Evolutionary conservation across 2,329 filamentous ascomycete genomes (phyloP).

Genomic region (Pseudopyricularia cyperi): DNA sequence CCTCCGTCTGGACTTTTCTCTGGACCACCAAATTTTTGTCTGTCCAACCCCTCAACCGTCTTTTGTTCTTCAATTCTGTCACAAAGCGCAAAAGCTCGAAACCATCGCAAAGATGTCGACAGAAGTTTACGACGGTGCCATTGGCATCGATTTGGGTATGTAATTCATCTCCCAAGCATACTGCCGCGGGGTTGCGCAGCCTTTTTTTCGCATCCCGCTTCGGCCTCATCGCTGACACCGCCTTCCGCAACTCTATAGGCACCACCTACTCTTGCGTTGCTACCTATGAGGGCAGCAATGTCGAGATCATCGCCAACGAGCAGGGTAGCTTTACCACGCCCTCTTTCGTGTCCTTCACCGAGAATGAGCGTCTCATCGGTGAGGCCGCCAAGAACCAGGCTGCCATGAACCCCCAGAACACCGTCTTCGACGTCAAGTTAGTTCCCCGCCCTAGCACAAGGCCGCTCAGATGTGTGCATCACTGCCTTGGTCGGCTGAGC

Average conservation of each 20-base stretch:
- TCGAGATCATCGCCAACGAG: constrained; percentile 99
- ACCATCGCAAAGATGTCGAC: constrained; percentile 64
- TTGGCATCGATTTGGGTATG: constrained; percentile 99
- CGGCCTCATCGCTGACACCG: constrained; percentile 1
- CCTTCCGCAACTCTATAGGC: constrained; percentile 39
- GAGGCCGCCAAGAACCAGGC: constrained; percentile 99
- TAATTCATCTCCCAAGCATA: constrained; percentile 9
- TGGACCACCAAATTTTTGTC: neutral
- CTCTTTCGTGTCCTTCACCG: constrained; percentile 97
- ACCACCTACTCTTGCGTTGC: constrained; percentile 99
- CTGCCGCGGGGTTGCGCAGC: neutral
- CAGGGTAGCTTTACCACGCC: constrained; percentile 98
- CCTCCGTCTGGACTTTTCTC: neutral
- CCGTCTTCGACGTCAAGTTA: constrained; percentile 98
- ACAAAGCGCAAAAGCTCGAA: constrained; percentile 1
- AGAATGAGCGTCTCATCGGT: constrained; percentile 97
- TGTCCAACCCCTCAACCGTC: neutral
- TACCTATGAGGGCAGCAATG: constrained; percentile 98
- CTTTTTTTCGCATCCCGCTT: constrained; percentile 1
- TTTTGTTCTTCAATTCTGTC: constrained; percentile 2
- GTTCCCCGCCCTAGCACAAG: constrained; percentile 17
- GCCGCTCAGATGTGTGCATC: neutral
- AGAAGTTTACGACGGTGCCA: constrained; percentile 98
- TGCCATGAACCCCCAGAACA: constrained; percentile 97
- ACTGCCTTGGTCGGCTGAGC: neutral